Base-by-base conservation (phyloP, 768 basidiomycete species). In the Suillus fuscotomentosus region DNA sequence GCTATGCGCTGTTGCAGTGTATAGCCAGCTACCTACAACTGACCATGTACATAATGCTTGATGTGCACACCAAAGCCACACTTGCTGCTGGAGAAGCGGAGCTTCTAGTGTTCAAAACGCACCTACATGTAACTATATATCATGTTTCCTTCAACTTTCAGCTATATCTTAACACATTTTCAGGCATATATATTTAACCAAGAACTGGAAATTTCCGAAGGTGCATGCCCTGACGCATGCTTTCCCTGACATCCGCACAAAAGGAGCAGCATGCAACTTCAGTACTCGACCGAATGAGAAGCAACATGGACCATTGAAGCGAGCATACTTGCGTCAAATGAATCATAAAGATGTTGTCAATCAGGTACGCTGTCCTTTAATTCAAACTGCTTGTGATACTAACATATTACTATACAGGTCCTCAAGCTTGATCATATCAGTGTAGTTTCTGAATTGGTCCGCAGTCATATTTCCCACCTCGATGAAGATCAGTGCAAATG, bases 311-410 rank as follows among this genome's bases (percentile, higher is more conserved):
- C 64, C 70, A 3, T 47, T 74, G 8, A 75, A 77, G 50, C 63
- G 42, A 10, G 64, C 54, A 14, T 78, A 77, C 39, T 67, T 67
- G 10, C 42, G 10, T 2, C 68, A 68, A 15, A 76, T 76, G 3
- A 79, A 80, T 55, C 72, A 72, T 63, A 76, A 75, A 51, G 60
- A 78, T 62, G 67, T 77, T 36, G 75, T 67, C 0, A 47, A 48
- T 0, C 78, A 79, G 71, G 78, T 77, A 36, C 17, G 63, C 45
- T 31, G 27, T 31, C 24, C 50, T 24, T 42, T 60, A 27, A 42
- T 60, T 60, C 3, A 51, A 17, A 17, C 50, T 27, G 50, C 24
- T 7, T 8, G 14, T 1, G 7, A 51, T 7, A 7, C 50, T 7
- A 17, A 60, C 24, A 38, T 2, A 31, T 5, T 15, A 43, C 43